Conservation (phyloP, 306 rosid genomes). For the Mimosa pudica region DNA sequence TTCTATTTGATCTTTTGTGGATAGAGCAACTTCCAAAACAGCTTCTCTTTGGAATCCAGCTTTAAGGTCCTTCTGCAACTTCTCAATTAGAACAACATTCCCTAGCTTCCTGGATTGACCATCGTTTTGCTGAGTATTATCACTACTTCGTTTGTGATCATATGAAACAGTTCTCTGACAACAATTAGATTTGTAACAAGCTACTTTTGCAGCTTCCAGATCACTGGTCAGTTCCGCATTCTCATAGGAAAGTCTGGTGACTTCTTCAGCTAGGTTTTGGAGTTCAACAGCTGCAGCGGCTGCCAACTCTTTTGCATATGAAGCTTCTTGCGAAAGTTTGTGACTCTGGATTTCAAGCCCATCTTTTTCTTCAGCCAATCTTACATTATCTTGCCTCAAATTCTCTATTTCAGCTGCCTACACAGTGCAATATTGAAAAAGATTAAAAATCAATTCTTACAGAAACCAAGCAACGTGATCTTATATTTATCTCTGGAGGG, state of each 20-base stretch:
- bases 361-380: conserved; percentile 68
- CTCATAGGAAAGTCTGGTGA: conserved; percentile 75
- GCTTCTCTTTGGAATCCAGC: conserved; percentile 69
- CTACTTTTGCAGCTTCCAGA: conserved; percentile 55
- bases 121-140: conserved; percentile 41
- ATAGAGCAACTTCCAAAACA: conserved; percentile 54
- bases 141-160: conserved; percentile 47
- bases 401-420: conserved; percentile 79
- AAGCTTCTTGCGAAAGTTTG: conserved; percentile 82
- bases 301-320: conserved; percentile 90
- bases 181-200: conserved; percentile 45
- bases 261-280: conserved; percentile 84
- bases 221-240: conserved; percentile 71
- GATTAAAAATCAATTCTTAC: conserved; percentile 13
- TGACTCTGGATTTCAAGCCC: conserved; percentile 73
- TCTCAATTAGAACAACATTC: conserved; percentile 51
- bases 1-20: conserved; percentile 65
- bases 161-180: conserved; percentile 48
- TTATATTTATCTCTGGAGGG: neutral
- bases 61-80: conserved; percentile 67
- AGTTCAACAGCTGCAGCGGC: conserved; percentile 87
- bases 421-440: conserved; percentile 29
- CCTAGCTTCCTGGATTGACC: conserved; percentile 42
- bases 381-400: conserved; percentile 76
- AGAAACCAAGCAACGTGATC: neutral